Percentiles rank a stretch among this genome's conserved stretches.
phyloP scores from a whole-genome alignment of 2,329 filamentous ascomycete genomes.

The Mollisia scopiformis region DNA sequence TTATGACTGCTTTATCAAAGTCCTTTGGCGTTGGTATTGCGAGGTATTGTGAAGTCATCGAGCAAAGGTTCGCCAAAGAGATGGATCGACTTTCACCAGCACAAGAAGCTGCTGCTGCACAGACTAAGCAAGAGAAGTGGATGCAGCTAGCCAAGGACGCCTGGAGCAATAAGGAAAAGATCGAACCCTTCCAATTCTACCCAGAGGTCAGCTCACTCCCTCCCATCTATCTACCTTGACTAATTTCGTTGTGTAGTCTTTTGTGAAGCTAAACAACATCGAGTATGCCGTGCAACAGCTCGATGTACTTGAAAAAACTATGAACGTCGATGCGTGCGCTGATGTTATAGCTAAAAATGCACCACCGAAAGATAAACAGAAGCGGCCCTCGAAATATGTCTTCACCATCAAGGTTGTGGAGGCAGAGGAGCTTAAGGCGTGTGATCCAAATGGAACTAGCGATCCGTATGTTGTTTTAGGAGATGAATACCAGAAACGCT shows the following conservation, averaged over 20 bases:
- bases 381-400: slow-evolving; percentile 84
- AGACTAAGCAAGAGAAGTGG: slow-evolving; percentile 89
- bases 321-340: slow-evolving; percentile 91
- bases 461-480: slow-evolving; percentile 97
- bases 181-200: slow-evolving; percentile 96
- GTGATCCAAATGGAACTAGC: slow-evolving; percentile 90
- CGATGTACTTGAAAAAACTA: slow-evolving; percentile 84
- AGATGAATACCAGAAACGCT: slow-evolving; percentile 95
- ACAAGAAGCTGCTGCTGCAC: slow-evolving; percentile 76
- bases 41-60: slow-evolving; percentile 88
- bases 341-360: slow-evolving; percentile 77
- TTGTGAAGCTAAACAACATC: slow-evolving; percentile 97
- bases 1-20: slow-evolving; percentile 92
- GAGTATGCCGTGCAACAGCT: slow-evolving; percentile 93
- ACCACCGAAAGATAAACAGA: slow-evolving; percentile 64
- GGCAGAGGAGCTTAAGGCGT: slow-evolving; percentile 96
- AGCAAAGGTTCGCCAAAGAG: slow-evolving; percentile 82
- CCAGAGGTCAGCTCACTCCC: slow-evolving; percentile 68
- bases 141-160: slow-evolving; percentile 93
- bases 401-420: slow-evolving; percentile 99
- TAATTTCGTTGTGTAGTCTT: slow-evolving; percentile 62
- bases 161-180: slow-evolving; percentile 88
- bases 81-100: slow-evolving; percentile 92
- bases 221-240: slow-evolving; percentile 19
- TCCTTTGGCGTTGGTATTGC: slow-evolving; percentile 82